Evolutionary conservation across 2,329 filamentous ascomycete species (phyloP), one percentile per base, ranked within the genome.

Genomic region (Monilinia polystroma): DNA sequence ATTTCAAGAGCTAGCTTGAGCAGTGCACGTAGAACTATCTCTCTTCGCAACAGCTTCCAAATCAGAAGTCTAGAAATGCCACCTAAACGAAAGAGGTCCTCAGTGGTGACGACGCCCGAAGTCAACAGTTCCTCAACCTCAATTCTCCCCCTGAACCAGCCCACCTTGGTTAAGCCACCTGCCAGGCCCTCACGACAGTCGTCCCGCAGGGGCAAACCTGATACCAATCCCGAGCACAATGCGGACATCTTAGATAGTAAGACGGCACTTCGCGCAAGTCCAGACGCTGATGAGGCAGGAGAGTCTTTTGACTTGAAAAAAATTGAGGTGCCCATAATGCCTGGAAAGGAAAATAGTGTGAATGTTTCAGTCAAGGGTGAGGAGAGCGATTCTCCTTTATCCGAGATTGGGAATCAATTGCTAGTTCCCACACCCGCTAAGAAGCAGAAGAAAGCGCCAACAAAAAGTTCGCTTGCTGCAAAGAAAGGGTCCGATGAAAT

Each of bases 401-500:
- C 71, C 26, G 71, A 73, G 29, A 38, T 69, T 18, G 66, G 66
- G 20, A 62, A 58, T 3, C 38, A 64, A 23, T 51, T 51, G 18
- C 55, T 56, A 10, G 29, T 32, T 1, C 20, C 69, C 11, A 67
- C 67, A 8, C 68, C 69, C 32, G 64, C 65, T n/a, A 74, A 74
- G 68, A 74, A 73, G 45, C 66, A 62, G 35, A 75, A 70, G 66
- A 76, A 73, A 47, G 58, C 58, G 12, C 71, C 74, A 14, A 75
- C 73, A 1, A 76, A 75, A 59, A 75, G 73, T 53, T 75, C 73
- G 2, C 66, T 74, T 60, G 70, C 74, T 60, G 75, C 75, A 2
- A 76, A 76, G 68, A 75, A 75, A 57, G 75, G 70, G 7, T 72
- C 72, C 1, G 73, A 76, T 66, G 74, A 75, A 54, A 76, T 75